Base-by-base conservation (phyloP, 331 rosid genomes). In the Pyracantha coccinea region DNA sequence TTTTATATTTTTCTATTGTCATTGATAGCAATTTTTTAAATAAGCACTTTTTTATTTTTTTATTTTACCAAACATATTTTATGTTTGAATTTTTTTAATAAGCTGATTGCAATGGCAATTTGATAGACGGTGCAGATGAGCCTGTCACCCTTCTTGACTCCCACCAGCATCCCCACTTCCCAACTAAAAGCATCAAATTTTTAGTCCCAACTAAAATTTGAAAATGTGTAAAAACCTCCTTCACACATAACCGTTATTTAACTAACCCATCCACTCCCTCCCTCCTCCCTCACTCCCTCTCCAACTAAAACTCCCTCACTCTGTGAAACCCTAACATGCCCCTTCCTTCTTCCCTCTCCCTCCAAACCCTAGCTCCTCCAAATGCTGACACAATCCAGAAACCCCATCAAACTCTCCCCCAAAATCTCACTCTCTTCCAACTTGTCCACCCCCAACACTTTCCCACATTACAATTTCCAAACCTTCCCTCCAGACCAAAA, bases 141-240 rank as follows among this genome's bases (percentile, higher is more conserved):
- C 33, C 62, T 20, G 44, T 16, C 69, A 76, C 75, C 23, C 17
- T 3, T 31, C 33, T 5, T 55, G 47, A 32, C 9, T 57, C 38
- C 27, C 55, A 35, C 66, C 21, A 50, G 11, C 20, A 7, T 13
- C 6, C 64, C 15, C 23, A 20, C 15, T 12, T n/a, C 15, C 0
- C 7, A 23, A 8, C 41, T n/a, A 4, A 59, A 59, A 16, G 7
- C 11, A 62, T 27, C 72, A 13, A 20, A 44, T 31, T 72, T 31
- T 62, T 9, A n/a, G 61, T 71, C n/a, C 29, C 31, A 20, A 54
- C 38, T 50, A 47, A 27, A 3, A 4, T 25, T 4, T n/a, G 73
- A 78, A 86, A 84, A 44, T 44, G 97, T 91, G 95, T 83, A 64
- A 83, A 81, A 84, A 63, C 78, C 77, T 80, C 89, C 81, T 80